Percentiles rank a stretch among this genome's conserved stretches.
Conservation (phyloP, 2,329 filamentous ascomycete genomes). For the Ophiostoma pallidulum region DNA sequence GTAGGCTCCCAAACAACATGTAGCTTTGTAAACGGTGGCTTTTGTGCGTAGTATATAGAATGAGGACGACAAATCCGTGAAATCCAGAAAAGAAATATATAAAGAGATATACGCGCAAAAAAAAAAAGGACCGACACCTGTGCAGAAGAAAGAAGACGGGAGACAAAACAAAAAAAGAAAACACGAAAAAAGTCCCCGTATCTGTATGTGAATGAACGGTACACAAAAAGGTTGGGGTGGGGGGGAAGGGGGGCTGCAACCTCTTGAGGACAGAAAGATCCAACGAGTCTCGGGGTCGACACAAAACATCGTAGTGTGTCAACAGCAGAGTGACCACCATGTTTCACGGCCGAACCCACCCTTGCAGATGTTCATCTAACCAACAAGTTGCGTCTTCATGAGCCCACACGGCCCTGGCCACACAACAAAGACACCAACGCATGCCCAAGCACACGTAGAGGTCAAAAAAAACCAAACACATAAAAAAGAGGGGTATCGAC, state of each 20-base stretch:
- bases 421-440: conserved; percentile 8
- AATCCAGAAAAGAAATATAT: conserved; percentile 16
- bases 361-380: neutral
- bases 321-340: neutral
- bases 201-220: neutral
- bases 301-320: neutral
- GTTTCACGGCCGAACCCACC: too few species aligned
- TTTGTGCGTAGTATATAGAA: conserved; percentile 4
- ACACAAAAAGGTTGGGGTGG: neutral
- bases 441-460: conserved; percentile 4
- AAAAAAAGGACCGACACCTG: conserved; percentile 15
- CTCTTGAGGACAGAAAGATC: neutral
- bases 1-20: too few species aligned
- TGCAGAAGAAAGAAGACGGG: neutral
- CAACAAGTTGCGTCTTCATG: neutral
- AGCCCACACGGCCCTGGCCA: conserved; percentile 1
- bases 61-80: conserved; percentile 6
- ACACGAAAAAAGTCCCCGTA: neutral
- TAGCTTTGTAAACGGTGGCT: neutral
- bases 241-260: too few species aligned
- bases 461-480: conserved; percentile 8
- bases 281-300: neutral
- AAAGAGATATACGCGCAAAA: conserved; percentile 6
- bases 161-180: conserved; percentile 2
- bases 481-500: conserved; percentile 18